Evolutionary conservation across 202 grass and related monocot genomes (phyloP).

Genomic region (Brachypodium distachyon): DNA sequence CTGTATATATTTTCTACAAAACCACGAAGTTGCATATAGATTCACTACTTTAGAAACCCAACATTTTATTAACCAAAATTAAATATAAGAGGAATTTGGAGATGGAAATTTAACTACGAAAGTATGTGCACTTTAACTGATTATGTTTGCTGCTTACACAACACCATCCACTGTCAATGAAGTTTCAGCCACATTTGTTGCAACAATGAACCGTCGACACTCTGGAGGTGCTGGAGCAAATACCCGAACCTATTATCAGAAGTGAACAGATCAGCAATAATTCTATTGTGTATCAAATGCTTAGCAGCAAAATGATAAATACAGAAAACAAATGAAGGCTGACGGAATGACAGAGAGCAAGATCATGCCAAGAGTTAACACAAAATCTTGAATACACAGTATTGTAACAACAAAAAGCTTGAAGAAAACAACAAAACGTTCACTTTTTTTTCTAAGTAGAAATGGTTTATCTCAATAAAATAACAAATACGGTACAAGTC

Average conservation of each 20-base stretch:
- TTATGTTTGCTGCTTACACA: conserved; percentile 74
- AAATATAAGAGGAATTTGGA: background rate
- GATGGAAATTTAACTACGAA: conserved; percentile 19
- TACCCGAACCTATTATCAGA: conserved; percentile 55
- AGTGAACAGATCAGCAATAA: conserved; percentile 6
- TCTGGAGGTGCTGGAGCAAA: conserved; percentile 79
- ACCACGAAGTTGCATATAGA: background rate
- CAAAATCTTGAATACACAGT: background rate
- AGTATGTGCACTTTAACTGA: conserved; percentile 30
- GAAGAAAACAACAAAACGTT: background rate
- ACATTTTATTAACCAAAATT: background rate
- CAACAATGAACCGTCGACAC: conserved; percentile 91
- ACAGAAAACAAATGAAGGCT: background rate
- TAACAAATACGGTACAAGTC: background rate
- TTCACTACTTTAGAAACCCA: conserved; percentile 1
- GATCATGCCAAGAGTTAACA: background rate
- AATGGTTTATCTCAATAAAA: background rate
- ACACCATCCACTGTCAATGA: conserved; percentile 95
- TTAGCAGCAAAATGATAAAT: background rate
- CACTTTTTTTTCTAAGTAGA: background rate
- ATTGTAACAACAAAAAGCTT: background rate
- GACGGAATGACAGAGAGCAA: background rate
- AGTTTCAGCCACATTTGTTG: conserved; percentile 98
- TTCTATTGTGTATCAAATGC: background rate
- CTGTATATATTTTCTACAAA: background rate